Percentiles rank a stretch among this genome's conserved stretches.
phyloP scores from a whole-genome alignment of 805 yeast species.

The Kazachstania viticola region DNA sequence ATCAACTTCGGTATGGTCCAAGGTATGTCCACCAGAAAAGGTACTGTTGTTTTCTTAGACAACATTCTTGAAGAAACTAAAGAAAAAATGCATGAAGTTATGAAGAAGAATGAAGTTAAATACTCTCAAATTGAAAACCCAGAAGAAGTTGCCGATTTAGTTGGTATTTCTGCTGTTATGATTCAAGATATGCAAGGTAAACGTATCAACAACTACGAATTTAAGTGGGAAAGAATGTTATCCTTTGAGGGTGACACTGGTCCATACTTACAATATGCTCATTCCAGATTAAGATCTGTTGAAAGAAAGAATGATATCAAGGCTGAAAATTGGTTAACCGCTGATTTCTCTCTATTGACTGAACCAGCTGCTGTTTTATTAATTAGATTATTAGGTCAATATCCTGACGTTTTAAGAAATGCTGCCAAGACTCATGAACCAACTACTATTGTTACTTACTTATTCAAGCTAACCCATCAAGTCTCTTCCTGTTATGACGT shows the following conservation, averaged over 20 bases:
- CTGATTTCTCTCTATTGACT: slow-evolving; percentile 49
- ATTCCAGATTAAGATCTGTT: slow-evolving; percentile 89
- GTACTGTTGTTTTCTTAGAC: slow-evolving; percentile 96
- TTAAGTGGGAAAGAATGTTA: slow-evolving; percentile 96
- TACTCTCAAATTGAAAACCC: slow-evolving; percentile 91
- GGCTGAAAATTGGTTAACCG: slow-evolving; percentile 31
- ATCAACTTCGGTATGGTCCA: slow-evolving; percentile 95
- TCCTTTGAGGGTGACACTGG: slow-evolving; percentile 99
- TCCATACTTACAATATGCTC: slow-evolving; percentile 96
- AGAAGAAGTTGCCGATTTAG: slow-evolving; percentile 85
- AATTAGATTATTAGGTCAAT: slow-evolving; percentile 71
- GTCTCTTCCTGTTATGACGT: slow-evolving; percentile 96
- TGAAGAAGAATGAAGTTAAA: slow-evolving; percentile 83
- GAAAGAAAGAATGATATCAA: slow-evolving; percentile 59
- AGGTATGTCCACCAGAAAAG: slow-evolving; percentile 97
- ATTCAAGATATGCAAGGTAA: slow-evolving; percentile 98
- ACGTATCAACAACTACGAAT: slow-evolving; percentile 90
- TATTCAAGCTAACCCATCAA: slow-evolving; percentile 86
- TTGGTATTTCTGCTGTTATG: slow-evolving; percentile 97
- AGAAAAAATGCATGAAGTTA: slow-evolving; percentile 90
- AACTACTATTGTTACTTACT: slow-evolving; percentile 81
- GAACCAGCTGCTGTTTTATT: slow-evolving; percentile 64
- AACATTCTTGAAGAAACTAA: slow-evolving; percentile 86
- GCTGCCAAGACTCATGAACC: slow-evolving; percentile 85
- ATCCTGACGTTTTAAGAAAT: slow-evolving; percentile 78